Base-by-base conservation (phyloP, 2,329 filamentous ascomycete genomes). In the Zarea fungicola region DNA sequence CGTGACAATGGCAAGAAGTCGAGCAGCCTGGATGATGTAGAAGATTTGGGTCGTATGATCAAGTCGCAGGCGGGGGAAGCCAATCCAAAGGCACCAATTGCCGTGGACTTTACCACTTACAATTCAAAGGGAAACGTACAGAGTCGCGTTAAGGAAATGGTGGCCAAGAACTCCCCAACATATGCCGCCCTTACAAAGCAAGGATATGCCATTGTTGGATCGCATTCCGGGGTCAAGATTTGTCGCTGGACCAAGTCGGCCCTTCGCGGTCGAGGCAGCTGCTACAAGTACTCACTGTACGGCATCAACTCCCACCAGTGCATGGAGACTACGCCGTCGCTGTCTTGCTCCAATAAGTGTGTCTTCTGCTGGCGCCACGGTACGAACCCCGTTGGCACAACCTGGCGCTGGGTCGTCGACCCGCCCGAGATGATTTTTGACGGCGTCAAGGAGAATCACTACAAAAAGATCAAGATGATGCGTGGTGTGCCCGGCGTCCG, bases 291-390 rank as follows among this genome's bases (percentile, higher is more conserved):
- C 68, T 95, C 89, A 0, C 95, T 99, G 67, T 99, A 99, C 67
- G 92, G 92, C 42, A 99, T 99, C 66, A 82, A 87, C 55, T 96
- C 91, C 0, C 93, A 99, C 63, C 85, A 95, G 53, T 99, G 92
- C 68, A 99, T 99, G 93, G 92, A 99, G 69, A 92, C 92, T 2
- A 97, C 92, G 0, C 92, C 92, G 0, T 96, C 91, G 0, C 80
- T 99, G 4, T 95, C 89, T 9, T 99, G 92, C 75, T 93, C 87
- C 54, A 97, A 97, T 73, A 97, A 99, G 67, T 97, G 93, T 66
- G 89, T 99, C 56, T 99, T 97, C 68, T 99, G 92, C 76, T 99
- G 92, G 93, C 84, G 93, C 6, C 93, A 97, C 63, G 93, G 92
- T 46, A 97, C 93, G 0, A 99, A 97, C 64, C 92, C 92, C 0